Conservation (phyloP, 192 early-diverging fungal genomes). For the Chytriomyces hyalinus region DNA sequence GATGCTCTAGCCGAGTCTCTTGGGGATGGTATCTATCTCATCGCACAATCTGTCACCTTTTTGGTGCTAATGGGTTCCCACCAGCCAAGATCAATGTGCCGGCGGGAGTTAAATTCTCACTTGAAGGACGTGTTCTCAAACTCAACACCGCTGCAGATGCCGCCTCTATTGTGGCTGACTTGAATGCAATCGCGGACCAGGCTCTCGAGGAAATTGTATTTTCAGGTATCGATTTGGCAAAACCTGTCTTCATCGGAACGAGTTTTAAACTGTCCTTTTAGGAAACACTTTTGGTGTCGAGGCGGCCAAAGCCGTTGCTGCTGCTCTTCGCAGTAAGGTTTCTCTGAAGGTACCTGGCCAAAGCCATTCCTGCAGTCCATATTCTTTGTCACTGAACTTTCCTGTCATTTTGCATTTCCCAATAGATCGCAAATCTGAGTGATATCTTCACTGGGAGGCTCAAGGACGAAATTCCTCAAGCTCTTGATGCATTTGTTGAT, state of each 20-base stretch:
- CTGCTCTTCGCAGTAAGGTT: constrained; percentile 68
- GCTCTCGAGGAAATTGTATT: constrained; percentile 21
- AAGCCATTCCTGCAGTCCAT: constrained; percentile 11
- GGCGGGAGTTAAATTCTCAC: constrained; percentile 59
- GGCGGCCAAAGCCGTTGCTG: constrained; percentile 80
- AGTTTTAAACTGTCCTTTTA: constrained; percentile 71
- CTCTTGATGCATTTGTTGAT: constrained; percentile 80
- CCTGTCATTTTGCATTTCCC: background rate
- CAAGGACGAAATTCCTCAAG: constrained; percentile 84
- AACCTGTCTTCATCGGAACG: background rate
- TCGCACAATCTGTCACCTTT: too few species aligned
- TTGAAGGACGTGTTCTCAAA: constrained; percentile 88
- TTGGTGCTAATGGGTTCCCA: too few species aligned
- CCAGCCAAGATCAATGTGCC: too few species aligned
- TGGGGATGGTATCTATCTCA: background rate
- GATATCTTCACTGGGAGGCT: constrained; percentile 96
- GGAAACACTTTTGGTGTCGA: constrained; percentile 96
- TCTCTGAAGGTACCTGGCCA: constrained; percentile 69
- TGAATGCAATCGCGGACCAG: constrained; percentile 62
- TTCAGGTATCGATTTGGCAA: constrained; percentile 6
- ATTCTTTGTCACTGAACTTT: constrained; percentile 13
- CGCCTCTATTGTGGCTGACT: constrained; percentile 72
- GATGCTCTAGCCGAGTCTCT: constrained; percentile 33
- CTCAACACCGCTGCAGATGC: constrained; percentile 85
- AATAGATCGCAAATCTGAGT: constrained; percentile 78